Base-by-base conservation (phyloP, 1,139 yeast species). In the Candida labiduridarum region DNA sequence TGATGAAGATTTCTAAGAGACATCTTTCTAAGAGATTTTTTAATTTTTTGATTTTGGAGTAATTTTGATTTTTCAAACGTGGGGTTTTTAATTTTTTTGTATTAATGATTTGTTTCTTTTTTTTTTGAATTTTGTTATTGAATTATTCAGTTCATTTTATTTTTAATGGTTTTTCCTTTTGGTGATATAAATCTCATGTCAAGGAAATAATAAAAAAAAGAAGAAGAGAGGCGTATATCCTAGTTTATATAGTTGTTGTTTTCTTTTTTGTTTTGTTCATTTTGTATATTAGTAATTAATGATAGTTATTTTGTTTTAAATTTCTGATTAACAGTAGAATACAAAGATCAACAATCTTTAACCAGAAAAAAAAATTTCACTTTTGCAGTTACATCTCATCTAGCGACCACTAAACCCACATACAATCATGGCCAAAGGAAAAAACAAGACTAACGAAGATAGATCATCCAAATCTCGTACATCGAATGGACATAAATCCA, bases 341-440 rank as follows among this genome's bases (percentile, higher is more conserved):
- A 15, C 22, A 4, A 30, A 16, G n/a, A n/a, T 8, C 9, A 18
- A 15, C 5, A n/a, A n/a, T 14, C 4, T 19, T 19, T 5, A 15
- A 25, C 31, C 44, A 41, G 18, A 11, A 12, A 40, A 31, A 30
- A 47, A 44, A 47, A 39, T 10, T 35, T 19, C 14, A 16, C 18
- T 14, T 6, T 25, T 8, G 29, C 10, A 34, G 15, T 19, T 38
- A 10, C 30, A 35, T 22, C 18, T 14, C 15, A 22, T 16, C 40
- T 19, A 41, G n/a, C 49, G 30, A 33, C 42, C 27, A 36, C 27
- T 10, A 36, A n/a, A 18, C 27, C 34, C 9, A 33, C 35, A 6
- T n/a, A 36, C 11, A 18, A 40, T 10, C 43, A 85, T 84, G 89
- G 87, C 77, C 7, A 85, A 84, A 63, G 90, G 89, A 9, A 85